A percentile compares a stretch with the other conserved stretches of the same genome.
phyloP scores from a whole-genome alignment of 192 early-diverging fungal genomes.

The Gaertneriomyces sp. region DNA sequence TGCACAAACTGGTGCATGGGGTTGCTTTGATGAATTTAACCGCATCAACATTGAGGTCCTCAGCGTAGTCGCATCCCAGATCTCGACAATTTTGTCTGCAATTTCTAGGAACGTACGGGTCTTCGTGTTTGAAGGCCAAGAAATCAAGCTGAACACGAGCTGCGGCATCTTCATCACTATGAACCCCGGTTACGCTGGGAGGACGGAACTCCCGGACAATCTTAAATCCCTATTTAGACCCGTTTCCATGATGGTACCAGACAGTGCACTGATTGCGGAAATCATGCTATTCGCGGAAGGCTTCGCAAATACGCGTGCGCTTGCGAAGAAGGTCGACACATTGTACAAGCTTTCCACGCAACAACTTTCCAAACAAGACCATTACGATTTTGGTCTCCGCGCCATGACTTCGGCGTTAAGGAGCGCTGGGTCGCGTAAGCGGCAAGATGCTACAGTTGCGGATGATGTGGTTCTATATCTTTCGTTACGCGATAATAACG shows the following conservation, averaged over 20 bases:
- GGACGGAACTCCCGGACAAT: conserved; percentile 58
- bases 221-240: conserved; percentile 57
- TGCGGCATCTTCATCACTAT: conserved; percentile 60
- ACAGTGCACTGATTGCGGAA: conserved; percentile 60
- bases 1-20: conserved; percentile 60
- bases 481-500: conserved; percentile 56
- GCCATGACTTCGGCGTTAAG: conserved; percentile 51
- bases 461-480: conserved; percentile 54
- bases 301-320: conserved; percentile 51
- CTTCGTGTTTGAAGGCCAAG: conserved; percentile 60
- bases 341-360: conserved; percentile 58
- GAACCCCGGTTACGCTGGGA: conserved; percentile 59
- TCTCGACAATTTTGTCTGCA: conserved; percentile 53
- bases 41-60: conserved; percentile 64
- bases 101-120: conserved; percentile 43
- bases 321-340: conserved; percentile 58
- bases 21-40: conserved; percentile 67
- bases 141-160: conserved; percentile 48
- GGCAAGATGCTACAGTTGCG: conserved; percentile 41
- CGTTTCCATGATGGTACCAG: conserved; percentile 63
- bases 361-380: conserved; percentile 62
- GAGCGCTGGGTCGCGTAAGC: conserved; percentile 47
- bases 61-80: conserved; percentile 56
- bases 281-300: conserved; percentile 66
- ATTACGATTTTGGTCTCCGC: conserved; percentile 58